These are phyloP conservation scores for Stentor roeselii DNA, from an alignment of 73 alveolate genomes.

Conservation along the genomic window DNA sequence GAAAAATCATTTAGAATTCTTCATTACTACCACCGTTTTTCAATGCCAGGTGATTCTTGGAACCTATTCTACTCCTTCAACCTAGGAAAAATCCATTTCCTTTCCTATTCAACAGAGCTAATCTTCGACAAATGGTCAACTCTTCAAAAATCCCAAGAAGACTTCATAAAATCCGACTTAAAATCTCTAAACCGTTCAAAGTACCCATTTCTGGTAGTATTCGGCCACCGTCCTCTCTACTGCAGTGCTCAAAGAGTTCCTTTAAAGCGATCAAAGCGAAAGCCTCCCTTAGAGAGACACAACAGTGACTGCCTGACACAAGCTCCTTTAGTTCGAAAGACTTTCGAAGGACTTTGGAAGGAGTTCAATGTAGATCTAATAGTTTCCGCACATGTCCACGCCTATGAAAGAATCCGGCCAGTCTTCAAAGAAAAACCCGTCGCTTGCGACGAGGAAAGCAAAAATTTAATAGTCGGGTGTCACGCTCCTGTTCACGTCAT, in stretches of 20 bases:
- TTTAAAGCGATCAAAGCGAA: background rate
- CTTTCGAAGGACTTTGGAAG: background rate
- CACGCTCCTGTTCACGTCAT: constrained; percentile 1
- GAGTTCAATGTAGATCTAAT: background rate
- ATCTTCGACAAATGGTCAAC: background rate
- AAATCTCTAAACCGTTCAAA: background rate
- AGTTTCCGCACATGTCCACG: background rate
- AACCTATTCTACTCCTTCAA: background rate
- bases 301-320: background rate
- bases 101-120: background rate
- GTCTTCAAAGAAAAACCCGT: constrained; percentile 5
- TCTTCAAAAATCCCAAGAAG: background rate
- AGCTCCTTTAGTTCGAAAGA: background rate
- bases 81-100: background rate
- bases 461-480: background rate
- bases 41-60: background rate
- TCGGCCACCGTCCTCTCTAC: background rate
- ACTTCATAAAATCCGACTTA: background rate
- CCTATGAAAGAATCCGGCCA: constrained; percentile 14
- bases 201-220: background rate
- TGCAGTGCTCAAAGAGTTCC: background rate
- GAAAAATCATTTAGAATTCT: background rate
- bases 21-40: background rate
- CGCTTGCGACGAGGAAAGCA: background rate
- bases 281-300: background rate